Evolutionary conservation across 2,329 filamentous ascomycete genomes (phyloP).

Genomic region (Colletotrichum paranaense): DNA sequence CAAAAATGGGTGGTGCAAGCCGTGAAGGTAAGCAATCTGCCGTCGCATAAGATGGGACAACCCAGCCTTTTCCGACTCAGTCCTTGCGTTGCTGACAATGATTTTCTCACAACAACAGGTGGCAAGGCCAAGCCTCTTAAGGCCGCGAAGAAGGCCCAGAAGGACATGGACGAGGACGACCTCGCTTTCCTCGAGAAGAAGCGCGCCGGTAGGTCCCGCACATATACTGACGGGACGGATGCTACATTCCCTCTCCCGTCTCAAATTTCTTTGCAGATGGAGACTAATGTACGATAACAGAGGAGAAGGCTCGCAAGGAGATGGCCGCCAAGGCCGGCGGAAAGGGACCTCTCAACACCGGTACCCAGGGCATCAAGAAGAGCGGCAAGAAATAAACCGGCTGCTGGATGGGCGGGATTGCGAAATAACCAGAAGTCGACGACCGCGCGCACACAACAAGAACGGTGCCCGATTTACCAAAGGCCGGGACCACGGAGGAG

Average conservation of each 20-base stretch:
- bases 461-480: background rate
- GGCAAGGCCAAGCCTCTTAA: conserved; percentile 89
- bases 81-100: conserved; percentile 1
- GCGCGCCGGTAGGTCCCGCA: conserved; percentile 74
- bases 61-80: background rate
- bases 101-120: conserved; percentile 58
- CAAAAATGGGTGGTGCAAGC: conserved; percentile 52
- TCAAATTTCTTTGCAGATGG: background rate
- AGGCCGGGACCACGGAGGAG: conserved; percentile 4
- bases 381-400: conserved; percentile 88
- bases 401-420: background rate
- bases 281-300: conserved; percentile 52
- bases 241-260: too few species aligned
- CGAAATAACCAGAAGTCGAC: background rate
- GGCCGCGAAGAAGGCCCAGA: conserved; percentile 85
- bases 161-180: conserved; percentile 90
- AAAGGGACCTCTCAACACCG: conserved; percentile 89
- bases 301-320: conserved; percentile 88
- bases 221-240: background rate
- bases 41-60: background rate
- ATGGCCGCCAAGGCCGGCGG: conserved; percentile 84
- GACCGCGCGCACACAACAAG: background rate
- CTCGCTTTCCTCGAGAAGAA: conserved; percentile 86
- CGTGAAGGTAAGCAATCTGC: conserved; percentile 47
- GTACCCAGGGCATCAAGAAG: conserved; percentile 94